A percentile compares a stretch with the other conserved stretches of the same genome.
phyloP scores from a whole-genome alignment of 2,329 filamentous ascomycete genomes.

The Phaeosphaeriaceae sp. region DNA sequence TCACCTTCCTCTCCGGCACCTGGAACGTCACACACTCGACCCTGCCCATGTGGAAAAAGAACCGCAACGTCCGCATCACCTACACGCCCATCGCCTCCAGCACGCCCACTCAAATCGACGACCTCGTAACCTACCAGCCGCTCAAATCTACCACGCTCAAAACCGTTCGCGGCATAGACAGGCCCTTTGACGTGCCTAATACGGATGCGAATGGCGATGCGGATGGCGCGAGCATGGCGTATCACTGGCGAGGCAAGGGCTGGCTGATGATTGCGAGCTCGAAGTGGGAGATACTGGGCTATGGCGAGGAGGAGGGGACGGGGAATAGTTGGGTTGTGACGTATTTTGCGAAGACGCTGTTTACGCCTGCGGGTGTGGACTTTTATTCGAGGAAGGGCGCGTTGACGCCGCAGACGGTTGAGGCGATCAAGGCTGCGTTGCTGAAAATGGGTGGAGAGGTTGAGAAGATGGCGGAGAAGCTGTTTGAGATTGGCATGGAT shows the following conservation, averaged over 20 bases:
- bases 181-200: conserved; percentile 43
- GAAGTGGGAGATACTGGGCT: conserved; percentile 84
- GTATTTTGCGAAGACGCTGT: conserved; percentile 82
- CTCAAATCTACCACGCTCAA: conserved; percentile 61
- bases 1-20: conserved; percentile 38
- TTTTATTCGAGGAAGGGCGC: conserved; percentile 71
- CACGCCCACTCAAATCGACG: conserved; percentile 62
- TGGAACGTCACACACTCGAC: conserved; percentile 51
- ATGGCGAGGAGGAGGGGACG: conserved; percentile 55
- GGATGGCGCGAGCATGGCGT: conserved; percentile 58
- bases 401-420: conserved; percentile 64
- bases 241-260: conserved; percentile 78
- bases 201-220: conserved; percentile 8
- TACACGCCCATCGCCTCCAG: conserved; percentile 61
- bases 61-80: conserved; percentile 80
- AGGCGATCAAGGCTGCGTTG: conserved; percentile 63
- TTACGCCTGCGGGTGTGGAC: conserved; percentile 83
- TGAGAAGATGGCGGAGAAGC: conserved; percentile 58
- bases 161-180: conserved; percentile 71
- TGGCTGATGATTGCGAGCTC: conserved; percentile 74
- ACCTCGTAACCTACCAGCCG: conserved; percentile 74
- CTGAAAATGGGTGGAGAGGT: conserved; percentile 59
- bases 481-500: conserved; percentile 56
- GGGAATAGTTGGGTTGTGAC: conserved; percentile 75
- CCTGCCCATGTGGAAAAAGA: conserved; percentile 75